A percentile compares a stretch with the other conserved stretches of the same genome.
Conservation (phyloP, 2,329 filamentous ascomycete genomes). For the Simplicillium sp. region DNA sequence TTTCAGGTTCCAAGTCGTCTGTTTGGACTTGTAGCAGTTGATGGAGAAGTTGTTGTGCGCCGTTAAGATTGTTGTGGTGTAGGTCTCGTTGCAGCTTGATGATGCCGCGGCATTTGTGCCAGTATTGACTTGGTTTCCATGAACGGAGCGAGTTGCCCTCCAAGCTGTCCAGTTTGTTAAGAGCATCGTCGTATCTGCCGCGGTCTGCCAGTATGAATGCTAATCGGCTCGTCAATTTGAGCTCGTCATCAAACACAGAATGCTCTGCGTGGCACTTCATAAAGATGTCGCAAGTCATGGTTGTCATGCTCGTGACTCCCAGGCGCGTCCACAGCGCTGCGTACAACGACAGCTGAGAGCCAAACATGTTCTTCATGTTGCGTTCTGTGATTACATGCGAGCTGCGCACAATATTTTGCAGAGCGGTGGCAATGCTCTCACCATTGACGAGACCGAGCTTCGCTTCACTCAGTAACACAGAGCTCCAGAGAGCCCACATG, state of each 20-base stretch:
- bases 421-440: constrained; percentile 49
- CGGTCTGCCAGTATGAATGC: constrained; percentile 50
- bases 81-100: constrained; percentile 56
- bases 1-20: constrained; percentile 42
- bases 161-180: constrained; percentile 29
- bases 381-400: constrained; percentile 74
- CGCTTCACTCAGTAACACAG: constrained; percentile 75
- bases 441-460: constrained; percentile 69
- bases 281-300: constrained; percentile 62
- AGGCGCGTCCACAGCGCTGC: constrained; percentile 69
- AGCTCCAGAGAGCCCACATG: constrained; percentile 78
- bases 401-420: constrained; percentile 74
- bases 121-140: constrained; percentile 69
- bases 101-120: constrained; percentile 57
- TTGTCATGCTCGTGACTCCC: constrained; percentile 48
- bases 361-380: constrained; percentile 63
- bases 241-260: constrained; percentile 61
- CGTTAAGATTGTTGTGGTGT: constrained; percentile 42
- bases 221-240: constrained; percentile 64
- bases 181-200: constrained; percentile 64
- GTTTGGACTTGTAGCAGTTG: constrained; percentile 42
- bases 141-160: constrained; percentile 55
- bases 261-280: constrained; percentile 57
- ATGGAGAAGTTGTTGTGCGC: constrained; percentile 38
- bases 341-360: constrained; percentile 62